Evolutionary conservation across 1,284 basidiomycete genomes (phyloP).

Genomic region (Ganoderma lingzhi): DNA sequence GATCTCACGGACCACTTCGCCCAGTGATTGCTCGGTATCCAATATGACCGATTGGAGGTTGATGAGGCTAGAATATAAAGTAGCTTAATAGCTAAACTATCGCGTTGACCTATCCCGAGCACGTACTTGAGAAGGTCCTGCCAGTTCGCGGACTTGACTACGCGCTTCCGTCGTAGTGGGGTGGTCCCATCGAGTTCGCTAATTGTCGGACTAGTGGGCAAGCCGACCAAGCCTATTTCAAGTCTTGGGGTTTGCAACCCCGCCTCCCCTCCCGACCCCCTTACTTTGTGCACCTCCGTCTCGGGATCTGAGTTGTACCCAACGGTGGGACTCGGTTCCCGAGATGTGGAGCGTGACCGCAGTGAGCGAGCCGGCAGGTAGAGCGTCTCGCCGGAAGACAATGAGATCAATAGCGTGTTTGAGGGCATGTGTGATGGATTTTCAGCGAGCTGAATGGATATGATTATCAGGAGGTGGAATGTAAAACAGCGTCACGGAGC

Average conservation of each 20-base stretch:
- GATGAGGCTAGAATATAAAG: constrained; percentile 60
- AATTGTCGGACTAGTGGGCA: constrained; percentile 20
- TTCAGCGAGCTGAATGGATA: constrained; percentile 47
- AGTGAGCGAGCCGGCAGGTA: constrained; percentile 58
- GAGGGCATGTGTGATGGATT: constrained; percentile 66
- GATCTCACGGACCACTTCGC: constrained; percentile 60
- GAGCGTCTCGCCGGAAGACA: constrained; percentile 64
- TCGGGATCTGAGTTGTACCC: constrained; percentile 81
- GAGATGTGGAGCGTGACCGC: constrained; percentile 47
- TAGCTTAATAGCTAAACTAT: constrained; percentile 14
- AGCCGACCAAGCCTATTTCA: constrained; percentile 16
- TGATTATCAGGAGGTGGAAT: constrained; percentile 21
- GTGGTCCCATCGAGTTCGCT: constrained; percentile 24
- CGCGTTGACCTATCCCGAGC: neutral
- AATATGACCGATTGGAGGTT: constrained; percentile 72
- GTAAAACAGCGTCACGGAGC: constrained; percentile 36
- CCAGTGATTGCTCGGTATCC: constrained; percentile 71
- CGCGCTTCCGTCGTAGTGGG: constrained; percentile 36
- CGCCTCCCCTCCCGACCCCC: constrained; percentile 28
- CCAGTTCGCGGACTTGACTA: constrained; percentile 58
- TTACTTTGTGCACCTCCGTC: constrained; percentile 47
- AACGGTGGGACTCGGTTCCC: constrained; percentile 55
- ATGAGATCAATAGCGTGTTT: constrained; percentile 75
- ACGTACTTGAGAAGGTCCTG: constrained; percentile 76
- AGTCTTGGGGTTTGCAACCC: constrained; percentile 24